Evolutionary conservation across 495 filamentous ascomycete genomes (phyloP).

Genomic region (Talaromyces borbonicus): DNA sequence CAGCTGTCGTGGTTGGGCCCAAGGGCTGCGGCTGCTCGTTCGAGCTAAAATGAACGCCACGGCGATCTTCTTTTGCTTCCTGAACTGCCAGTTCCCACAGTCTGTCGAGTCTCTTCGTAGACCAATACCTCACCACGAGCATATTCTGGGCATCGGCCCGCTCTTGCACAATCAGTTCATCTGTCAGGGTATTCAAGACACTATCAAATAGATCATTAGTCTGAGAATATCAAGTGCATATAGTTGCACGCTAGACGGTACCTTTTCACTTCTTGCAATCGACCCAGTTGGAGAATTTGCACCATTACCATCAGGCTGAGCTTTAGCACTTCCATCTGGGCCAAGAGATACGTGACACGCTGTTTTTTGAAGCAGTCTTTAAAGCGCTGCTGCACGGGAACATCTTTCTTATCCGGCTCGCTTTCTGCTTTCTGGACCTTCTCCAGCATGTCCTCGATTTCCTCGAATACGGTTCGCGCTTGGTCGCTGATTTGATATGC

Average conservation of each 20-base stretch:
- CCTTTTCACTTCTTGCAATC: slow-evolving; percentile 13
- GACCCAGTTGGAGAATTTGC: slow-evolving; percentile 30
- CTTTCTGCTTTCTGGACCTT: slow-evolving; percentile 26
- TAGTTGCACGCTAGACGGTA: not conserved
- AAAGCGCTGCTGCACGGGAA: slow-evolving; percentile 27
- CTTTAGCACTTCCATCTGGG: slow-evolving; percentile 36
- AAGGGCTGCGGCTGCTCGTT: not conserved
- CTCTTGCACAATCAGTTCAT: slow-evolving; percentile 31
- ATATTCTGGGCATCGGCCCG: slow-evolving; percentile 37
- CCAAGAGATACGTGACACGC: slow-evolving; percentile 34
- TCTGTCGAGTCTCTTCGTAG: slow-evolving; percentile 28
- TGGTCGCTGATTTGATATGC: slow-evolving; percentile 31
- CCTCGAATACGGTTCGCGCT: slow-evolving; percentile 31
- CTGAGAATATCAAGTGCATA: not conserved
- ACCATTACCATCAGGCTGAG: slow-evolving; percentile 34
- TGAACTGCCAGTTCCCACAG: slow-evolving; percentile 30
- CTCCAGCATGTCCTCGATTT: slow-evolving; percentile 37
- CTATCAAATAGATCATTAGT: not conserved
- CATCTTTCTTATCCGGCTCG: slow-evolving; percentile 17
- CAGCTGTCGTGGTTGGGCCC: slow-evolving; percentile 8
- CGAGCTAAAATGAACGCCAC: not conserved
- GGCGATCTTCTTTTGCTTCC: slow-evolving; percentile 20
- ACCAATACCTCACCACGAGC: slow-evolving; percentile 38
- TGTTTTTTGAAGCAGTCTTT: slow-evolving; percentile 38
- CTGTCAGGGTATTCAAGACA: slow-evolving; percentile 7